Percentiles rank a stretch among this genome's conserved stretches.
Evolutionary conservation across 176 grass and related monocot species (phyloP).

Genomic region (Typha latifolia): DNA sequence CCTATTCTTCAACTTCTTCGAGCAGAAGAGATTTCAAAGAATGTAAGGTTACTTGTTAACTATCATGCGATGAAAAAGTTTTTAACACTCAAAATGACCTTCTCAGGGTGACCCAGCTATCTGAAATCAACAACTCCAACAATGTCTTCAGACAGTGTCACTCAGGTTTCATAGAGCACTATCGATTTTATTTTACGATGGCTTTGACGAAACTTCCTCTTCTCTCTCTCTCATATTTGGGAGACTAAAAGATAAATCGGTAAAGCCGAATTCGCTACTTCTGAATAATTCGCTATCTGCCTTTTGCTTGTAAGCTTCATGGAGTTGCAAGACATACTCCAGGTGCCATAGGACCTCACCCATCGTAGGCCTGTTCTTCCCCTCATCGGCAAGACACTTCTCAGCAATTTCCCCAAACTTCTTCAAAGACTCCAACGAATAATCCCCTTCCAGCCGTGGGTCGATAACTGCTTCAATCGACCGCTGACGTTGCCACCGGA

Average conservation of each 20-base stretch:
- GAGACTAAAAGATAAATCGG: conserved; percentile 57
- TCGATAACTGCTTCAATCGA: conserved; percentile 65
- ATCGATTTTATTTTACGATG: background rate
- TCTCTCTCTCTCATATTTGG: conserved; percentile 58
- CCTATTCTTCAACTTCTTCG: conserved; percentile 1
- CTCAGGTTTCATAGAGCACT: background rate
- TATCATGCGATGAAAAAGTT: too few species aligned
- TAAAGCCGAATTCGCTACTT: conserved; percentile 65
- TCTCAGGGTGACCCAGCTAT: too few species aligned
- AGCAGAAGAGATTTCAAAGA: conserved; percentile 5
- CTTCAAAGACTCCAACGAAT: conserved; percentile 75
- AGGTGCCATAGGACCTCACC: conserved; percentile 94
- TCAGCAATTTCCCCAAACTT: conserved; percentile 91
- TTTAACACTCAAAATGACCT: too few species aligned
- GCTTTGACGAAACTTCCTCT: conserved; percentile 21
- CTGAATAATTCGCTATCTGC: conserved; percentile 69
- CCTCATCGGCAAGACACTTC: conserved; percentile 91
- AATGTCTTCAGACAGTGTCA: too few species aligned
- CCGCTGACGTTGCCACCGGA: conserved; percentile 90
- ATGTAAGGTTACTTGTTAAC: background rate
- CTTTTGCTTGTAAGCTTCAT: conserved; percentile 70
- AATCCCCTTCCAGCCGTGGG: conserved; percentile 53
- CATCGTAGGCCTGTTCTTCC: conserved; percentile 66
- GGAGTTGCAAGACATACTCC: conserved; percentile 78
- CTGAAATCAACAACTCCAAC: too few species aligned